These are phyloP conservation scores for Phytophthora uliginosa DNA, from an alignment of 352 stramenopile species.

Conservation along the genomic window DNA sequence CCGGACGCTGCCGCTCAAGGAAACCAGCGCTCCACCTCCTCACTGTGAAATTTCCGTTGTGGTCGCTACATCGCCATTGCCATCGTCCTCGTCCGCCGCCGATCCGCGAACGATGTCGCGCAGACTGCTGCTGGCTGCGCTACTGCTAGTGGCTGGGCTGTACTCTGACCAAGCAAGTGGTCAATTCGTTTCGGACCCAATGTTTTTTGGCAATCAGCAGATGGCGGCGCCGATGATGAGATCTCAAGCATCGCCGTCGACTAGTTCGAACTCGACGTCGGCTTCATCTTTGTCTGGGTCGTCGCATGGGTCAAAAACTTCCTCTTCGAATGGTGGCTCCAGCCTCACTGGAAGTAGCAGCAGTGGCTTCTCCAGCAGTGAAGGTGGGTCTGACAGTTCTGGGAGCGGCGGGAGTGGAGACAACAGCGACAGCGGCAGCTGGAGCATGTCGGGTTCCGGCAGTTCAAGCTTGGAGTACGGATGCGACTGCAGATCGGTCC, in stretches of 20 bases:
- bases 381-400: slow-evolving; percentile 5
- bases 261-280: slow-evolving; percentile 7
- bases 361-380: slow-evolving; percentile 1
- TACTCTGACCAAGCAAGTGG: background rate
- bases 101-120: slow-evolving; percentile 11
- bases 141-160: slow-evolving; percentile 16
- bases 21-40: slow-evolving; percentile 4
- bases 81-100: slow-evolving; percentile 1
- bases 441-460: slow-evolving; percentile 32
- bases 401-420: slow-evolving; percentile 23
- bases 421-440: slow-evolving; percentile 30
- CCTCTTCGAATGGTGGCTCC: slow-evolving; percentile 13
- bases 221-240: background rate
- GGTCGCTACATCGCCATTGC: slow-evolving; percentile 1
- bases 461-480: slow-evolving; percentile 51
- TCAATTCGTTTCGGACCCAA: slow-evolving; percentile 13
- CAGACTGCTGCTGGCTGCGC: slow-evolving; percentile 9
- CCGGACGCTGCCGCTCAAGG: background rate
- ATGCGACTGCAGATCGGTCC: slow-evolving; percentile 51
- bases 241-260: slow-evolving; percentile 1
- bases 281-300: slow-evolving; percentile 21
- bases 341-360: background rate
- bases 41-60: slow-evolving; percentile 21
- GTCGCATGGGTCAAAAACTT: slow-evolving; percentile 16
- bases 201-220: slow-evolving; percentile 21